Evolutionary conservation across 805 yeast genomes (phyloP).

Genomic region (Komagataella kurtzmanii): DNA sequence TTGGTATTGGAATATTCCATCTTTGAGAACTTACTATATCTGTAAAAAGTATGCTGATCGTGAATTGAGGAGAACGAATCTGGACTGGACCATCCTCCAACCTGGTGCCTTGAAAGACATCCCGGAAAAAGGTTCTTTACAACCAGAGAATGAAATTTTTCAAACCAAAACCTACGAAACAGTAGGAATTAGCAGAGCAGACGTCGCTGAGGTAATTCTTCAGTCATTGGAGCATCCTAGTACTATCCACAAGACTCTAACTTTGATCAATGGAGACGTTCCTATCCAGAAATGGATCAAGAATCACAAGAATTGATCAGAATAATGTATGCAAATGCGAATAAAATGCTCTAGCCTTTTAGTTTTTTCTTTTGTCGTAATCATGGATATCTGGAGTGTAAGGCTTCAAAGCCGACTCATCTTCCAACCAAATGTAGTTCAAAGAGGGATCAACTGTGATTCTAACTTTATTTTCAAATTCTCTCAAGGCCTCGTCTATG

Average conservation of each 20-base stretch:
- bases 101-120: constrained; percentile 34
- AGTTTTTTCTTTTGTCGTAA: constrained; percentile 22
- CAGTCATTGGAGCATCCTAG: constrained; percentile 21
- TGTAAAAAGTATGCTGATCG: constrained; percentile 52
- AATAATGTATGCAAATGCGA: neutral
- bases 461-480: constrained; percentile 44
- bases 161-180: constrained; percentile 5
- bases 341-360: too few species aligned
- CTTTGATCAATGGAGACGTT: constrained; percentile 27
- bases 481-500: constrained; percentile 36
- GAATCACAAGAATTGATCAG: neutral
- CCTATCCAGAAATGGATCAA: constrained; percentile 7
- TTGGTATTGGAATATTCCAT: constrained; percentile 19
- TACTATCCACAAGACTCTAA: constrained; percentile 28
- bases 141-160: constrained; percentile 6
- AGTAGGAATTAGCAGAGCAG: constrained; percentile 27
- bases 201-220: constrained; percentile 37
- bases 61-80: constrained; percentile 21
- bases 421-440: neutral
- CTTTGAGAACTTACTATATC: constrained; percentile 34
- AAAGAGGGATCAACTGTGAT: neutral
- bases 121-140: constrained; percentile 28
- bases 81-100: constrained; percentile 43
- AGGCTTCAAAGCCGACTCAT: constrained; percentile 17
- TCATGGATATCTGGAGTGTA: constrained; percentile 49